phyloP scores from a whole-genome alignment of 352 stramenopile genomes.

The Phytophthora fragariae region DNA sequence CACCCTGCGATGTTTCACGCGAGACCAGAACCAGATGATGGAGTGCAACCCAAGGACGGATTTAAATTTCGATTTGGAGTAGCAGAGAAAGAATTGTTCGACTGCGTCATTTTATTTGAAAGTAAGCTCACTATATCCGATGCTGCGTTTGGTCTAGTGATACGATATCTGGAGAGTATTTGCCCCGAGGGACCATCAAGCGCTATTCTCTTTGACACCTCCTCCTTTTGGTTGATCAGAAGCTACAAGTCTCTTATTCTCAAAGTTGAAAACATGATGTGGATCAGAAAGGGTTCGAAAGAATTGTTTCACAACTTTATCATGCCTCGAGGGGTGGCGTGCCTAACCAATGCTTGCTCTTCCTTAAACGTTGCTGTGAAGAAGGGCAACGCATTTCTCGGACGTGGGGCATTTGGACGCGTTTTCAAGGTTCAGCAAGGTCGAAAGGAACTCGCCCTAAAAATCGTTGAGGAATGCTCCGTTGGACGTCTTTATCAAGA shows the following conservation, averaged over 20 bases:
- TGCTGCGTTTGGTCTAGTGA: background rate
- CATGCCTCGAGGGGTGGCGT: too few relatives aligned
- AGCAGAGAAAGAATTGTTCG: background rate
- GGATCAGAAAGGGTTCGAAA: too few relatives aligned
- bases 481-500: background rate
- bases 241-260: background rate
- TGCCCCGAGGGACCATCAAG: background rate
- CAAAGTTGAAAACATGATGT: background rate
- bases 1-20: background rate
- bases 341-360: too few relatives aligned
- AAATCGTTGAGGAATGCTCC: background rate
- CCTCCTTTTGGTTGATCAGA: background rate
- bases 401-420: background rate
- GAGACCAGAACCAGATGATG: too few relatives aligned
- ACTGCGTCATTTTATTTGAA: background rate
- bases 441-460: background rate
- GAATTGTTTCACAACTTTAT: too few relatives aligned
- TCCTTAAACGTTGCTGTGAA: too few relatives aligned
- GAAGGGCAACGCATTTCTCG: too few relatives aligned
- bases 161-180: background rate
- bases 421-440: background rate
- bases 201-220: background rate
- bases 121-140: background rate
- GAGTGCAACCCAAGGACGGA: background rate
- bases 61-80: too few relatives aligned